Evolutionary conservation across 768 basidiomycete species (phyloP), one percentile per base, ranked within the genome.

Genomic region (Russula sp.): DNA sequence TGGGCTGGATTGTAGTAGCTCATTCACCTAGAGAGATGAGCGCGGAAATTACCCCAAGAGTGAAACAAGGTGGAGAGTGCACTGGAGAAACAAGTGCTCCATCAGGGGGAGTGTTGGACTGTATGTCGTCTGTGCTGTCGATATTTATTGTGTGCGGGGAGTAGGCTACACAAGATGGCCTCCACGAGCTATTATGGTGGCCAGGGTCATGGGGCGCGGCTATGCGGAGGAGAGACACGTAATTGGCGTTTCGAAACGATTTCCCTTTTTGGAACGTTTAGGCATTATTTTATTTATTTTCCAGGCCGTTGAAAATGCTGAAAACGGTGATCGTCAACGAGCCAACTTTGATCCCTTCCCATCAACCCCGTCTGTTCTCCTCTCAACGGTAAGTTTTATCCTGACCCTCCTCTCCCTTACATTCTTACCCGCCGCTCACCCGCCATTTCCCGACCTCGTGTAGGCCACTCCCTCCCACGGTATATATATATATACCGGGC

Each of bases 41-140:
- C 18, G 40, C 59, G 64, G 62, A 63, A 49, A 62, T 62, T 22
- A 42, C 36, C 60, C n/a, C 22, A 44, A 10, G 42, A 7, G 44
- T 22, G 38, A 14, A 40, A 40, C 36, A 36, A 60, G 63, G n/a
- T n/a, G n/a, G n/a, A n/a, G n/a, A n/a, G 28, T 30, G 28, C 28
- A 30, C 28, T 30, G 28, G 28, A 30, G 28, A 5, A 30, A 26
- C 36, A 20, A 61, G 18, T 24, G 30, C 30, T 8, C 42, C 53
- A 28, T 18, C 6, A 24, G 32, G 32, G 20, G 53, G 24, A 34
- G 2, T 48, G 46, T 40, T 40, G 11, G 53, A 10, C 13, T 49
- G 34, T 34, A 36, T 8, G 44, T 28, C 5, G 30, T 32, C 30
- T 46, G 52, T 54, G 42, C 26, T 10, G 32, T 36, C 6, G 11